Evolutionary conservation across 75 land plant species (phyloP), one percentile per base, ranked within the genome.

Genomic region (Pinus tabuliformis): DNA sequence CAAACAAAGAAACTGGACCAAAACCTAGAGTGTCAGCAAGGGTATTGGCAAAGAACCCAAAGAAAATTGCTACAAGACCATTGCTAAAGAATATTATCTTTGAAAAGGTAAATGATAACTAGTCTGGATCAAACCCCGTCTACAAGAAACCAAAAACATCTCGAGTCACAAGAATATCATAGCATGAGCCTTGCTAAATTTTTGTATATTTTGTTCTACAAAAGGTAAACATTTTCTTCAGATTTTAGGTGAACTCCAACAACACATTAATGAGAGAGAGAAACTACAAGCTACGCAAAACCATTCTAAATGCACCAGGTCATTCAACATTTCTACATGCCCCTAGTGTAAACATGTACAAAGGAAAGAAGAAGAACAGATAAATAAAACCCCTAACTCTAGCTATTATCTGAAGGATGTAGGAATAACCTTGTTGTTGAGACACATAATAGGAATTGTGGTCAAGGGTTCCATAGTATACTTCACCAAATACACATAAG

Each of bases 1-100:
- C 97, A 81, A 96, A 96, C 2, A 97, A 97, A 8, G 99, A 89
- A 3, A 96, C 99, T n/a, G n/a, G n/a, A n/a, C n/a, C n/a, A n/a
- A n/a, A n/a, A n/a, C n/a, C 76, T 56, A 93, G 58, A 72, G 85
- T 87, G 72, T 96, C 99, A 21, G 91, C 91, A 56, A 96, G 90
- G n/a, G n/a, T 57, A 57, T 96, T 96, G 8, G 92, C 97, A 83
- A 93, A 91, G 74, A 96, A 83, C 26, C 99, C 99, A 79, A 94
- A 58, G 12, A 96, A 3, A 77, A 96, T 96, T 28, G 99, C 99
- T 70, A 93, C 82, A 28, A 96, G 86, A 59, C 99, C 99, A 84
- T 93, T 96, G 42, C 99, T 97, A 82, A 96, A 83, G 78, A 96
- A 96, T 58, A 93, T 86, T 74, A 94, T 94, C 81, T 96, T 96